A percentile compares a stretch with the other conserved stretches of the same genome.
Conservation (phyloP, 1,284 basidiomycete genomes). For the Microbotryomycetes sp. region DNA sequence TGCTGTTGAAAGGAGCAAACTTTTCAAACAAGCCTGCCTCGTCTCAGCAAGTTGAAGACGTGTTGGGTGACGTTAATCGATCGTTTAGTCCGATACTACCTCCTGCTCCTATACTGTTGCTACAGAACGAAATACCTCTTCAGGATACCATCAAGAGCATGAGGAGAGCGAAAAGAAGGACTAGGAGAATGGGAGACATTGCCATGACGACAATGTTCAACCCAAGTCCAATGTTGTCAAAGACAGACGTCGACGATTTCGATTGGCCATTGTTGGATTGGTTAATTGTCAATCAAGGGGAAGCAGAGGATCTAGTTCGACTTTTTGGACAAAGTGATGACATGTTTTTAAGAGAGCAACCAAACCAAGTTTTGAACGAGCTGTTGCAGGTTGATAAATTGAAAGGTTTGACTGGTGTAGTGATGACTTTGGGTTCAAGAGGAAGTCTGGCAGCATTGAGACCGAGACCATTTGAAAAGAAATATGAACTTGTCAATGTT, state of each 20-base stretch:
- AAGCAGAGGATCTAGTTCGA: slow-evolving; percentile 42
- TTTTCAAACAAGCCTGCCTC: slow-evolving; percentile 2
- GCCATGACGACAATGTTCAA: slow-evolving; percentile 49
- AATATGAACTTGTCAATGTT: background rate
- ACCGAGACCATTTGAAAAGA: background rate
- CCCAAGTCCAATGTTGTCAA: slow-evolving; percentile 51
- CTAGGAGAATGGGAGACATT: slow-evolving; percentile 32
- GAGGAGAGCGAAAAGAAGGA: slow-evolving; percentile 32
- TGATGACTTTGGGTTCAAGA: slow-evolving; percentile 31
- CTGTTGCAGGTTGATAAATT: background rate
- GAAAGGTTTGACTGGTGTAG: slow-evolving; percentile 10
- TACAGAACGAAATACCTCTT: slow-evolving; percentile 55
- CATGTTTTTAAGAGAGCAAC: background rate
- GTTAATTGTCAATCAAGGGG: slow-evolving; percentile 53
- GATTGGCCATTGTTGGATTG: slow-evolving; percentile 48
- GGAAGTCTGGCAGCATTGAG: slow-evolving; percentile 13
- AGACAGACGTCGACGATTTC: slow-evolving; percentile 44
- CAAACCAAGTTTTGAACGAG: background rate
- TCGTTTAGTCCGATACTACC: background rate
- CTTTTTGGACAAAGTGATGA: slow-evolving; percentile 2
- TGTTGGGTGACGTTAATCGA: slow-evolving; percentile 1
- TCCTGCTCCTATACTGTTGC: slow-evolving; percentile 46
- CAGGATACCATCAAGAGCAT: slow-evolving; percentile 46
- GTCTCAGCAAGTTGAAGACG: no score
- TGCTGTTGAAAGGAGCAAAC: slow-evolving; percentile 33